A percentile compares a stretch with the other conserved stretches of the same genome.
Evolutionary conservation across 2,329 filamentous ascomycete species (phyloP).

Genomic region (Albifimbria verrucaria): DNA sequence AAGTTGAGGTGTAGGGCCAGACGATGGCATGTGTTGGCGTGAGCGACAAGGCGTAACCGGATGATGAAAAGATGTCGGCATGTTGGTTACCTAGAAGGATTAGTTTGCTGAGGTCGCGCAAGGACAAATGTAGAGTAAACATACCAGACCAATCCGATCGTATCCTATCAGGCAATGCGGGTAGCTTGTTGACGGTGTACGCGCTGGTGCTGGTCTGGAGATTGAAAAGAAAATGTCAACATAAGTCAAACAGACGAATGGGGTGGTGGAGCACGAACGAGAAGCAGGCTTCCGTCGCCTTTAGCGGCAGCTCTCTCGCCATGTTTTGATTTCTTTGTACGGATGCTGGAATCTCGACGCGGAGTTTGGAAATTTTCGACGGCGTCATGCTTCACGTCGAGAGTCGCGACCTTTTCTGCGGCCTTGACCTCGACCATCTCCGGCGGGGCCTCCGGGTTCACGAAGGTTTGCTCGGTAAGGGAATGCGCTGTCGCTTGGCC

Average conservation of each 20-base stretch:
- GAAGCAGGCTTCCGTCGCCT: conserved; percentile 63
- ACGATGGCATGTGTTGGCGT: conserved; percentile 80
- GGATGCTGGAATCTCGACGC: conserved; percentile 54
- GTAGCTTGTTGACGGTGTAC: conserved; percentile 82
- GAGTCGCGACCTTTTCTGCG: conserved; percentile 43
- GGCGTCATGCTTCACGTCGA: conserved; percentile 43
- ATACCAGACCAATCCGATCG: conserved; percentile 63
- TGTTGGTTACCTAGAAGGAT: conserved; percentile 54
- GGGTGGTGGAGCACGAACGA: conserved; percentile 52
- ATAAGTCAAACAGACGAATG: conserved; percentile 4
- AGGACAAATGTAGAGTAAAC: conserved; percentile 21
- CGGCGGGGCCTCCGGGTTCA: conserved; percentile 45
- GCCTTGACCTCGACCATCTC: conserved; percentile 57
- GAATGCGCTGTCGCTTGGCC: conserved; percentile 59
- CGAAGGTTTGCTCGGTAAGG: conserved; percentile 55
- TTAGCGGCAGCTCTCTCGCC: conserved; percentile 59
- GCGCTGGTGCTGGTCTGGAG: conserved; percentile 75
- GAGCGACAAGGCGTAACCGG: conserved; percentile 74
- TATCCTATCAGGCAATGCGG: conserved; percentile 75
- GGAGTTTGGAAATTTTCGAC: conserved; percentile 39
- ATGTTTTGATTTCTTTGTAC: conserved; percentile 61
- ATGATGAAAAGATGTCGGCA: conserved; percentile 62
- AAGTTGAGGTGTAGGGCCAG: conserved; percentile 79
- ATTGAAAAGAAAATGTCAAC: conserved; percentile 18
- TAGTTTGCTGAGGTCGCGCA: conserved; percentile 11